Percentiles rank a stretch among this genome's conserved stretches.
phyloP scores from a whole-genome alignment of 2,329 filamentous ascomycete species.

The Chalaropsis thielavioides region DNA sequence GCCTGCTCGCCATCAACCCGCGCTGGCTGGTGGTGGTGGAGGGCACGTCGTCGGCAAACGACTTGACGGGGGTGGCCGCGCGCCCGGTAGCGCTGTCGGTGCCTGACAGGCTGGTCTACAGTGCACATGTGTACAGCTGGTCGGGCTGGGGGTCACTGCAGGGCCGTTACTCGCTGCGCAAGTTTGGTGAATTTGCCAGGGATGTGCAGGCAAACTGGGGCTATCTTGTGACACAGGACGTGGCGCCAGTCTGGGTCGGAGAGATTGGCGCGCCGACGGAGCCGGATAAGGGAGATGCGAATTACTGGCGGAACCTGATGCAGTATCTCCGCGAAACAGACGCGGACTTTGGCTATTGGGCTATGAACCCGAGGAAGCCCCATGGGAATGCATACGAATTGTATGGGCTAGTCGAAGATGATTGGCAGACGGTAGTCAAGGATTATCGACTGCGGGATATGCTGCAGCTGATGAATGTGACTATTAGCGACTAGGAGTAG shows the following conservation, averaged over 20 bases:
- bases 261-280: conserved; percentile 46
- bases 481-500: conserved; percentile 12
- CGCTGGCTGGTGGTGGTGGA: conserved; percentile 56
- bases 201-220: conserved; percentile 53
- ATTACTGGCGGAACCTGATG: conserved; percentile 53
- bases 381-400: conserved; percentile 41
- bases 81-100: conserved; percentile 45
- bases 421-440: conserved; percentile 48
- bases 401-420: conserved; percentile 47
- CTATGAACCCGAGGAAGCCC: conserved; percentile 51
- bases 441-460: conserved; percentile 51
- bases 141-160: conserved; percentile 51
- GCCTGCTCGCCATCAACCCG: conserved; percentile 42
- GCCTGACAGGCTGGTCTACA: conserved; percentile 46
- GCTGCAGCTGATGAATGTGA: conserved; percentile 35
- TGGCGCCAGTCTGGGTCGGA: conserved; percentile 50
- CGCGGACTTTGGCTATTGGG: conserved; percentile 57
- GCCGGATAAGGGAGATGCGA: conserved; percentile 41
- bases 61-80: conserved; percentile 40
- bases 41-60: conserved; percentile 52
- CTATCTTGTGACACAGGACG: conserved; percentile 36
- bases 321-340: conserved; percentile 42
- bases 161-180: conserved; percentile 45
- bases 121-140: conserved; percentile 54
- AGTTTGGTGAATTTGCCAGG: conserved; percentile 46